Evolutionary conservation across 257 asterid species (phyloP).

Genomic region (Solanum corneliomulleri): DNA sequence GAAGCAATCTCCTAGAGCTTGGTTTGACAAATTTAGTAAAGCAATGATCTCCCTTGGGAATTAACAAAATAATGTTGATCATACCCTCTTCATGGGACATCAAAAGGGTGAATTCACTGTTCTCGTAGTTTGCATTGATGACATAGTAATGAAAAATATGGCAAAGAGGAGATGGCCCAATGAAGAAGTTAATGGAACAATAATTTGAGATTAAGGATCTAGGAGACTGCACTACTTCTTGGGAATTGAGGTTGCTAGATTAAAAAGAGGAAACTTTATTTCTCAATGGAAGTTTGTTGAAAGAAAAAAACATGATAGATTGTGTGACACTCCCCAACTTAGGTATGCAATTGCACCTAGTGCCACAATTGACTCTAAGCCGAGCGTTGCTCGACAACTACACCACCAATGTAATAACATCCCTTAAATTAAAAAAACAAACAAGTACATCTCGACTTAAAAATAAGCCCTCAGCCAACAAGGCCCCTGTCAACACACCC

Average conservation of each 20-base stretch:
- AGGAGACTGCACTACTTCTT: neutral
- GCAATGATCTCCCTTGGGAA: neutral
- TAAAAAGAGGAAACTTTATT: neutral
- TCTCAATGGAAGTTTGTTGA: neutral
- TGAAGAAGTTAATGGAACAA: neutral
- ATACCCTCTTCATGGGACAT: neutral
- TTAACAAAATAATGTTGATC: neutral
- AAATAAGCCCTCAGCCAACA: neutral
- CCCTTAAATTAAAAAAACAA: neutral
- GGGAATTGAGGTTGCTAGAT: neutral
- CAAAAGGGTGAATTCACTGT: neutral
- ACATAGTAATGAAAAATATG: neutral
- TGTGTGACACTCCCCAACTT: neutral
- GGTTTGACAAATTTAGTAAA: neutral
- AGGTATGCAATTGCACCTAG: neutral
- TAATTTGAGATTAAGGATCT: neutral
- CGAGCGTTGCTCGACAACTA: neutral
- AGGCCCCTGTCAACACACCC: neutral
- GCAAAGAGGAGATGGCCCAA: neutral
- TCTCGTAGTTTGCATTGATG: neutral
- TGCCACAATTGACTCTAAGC: neutral
- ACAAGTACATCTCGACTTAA: neutral
- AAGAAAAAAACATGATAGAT: neutral
- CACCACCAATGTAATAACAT: neutral
- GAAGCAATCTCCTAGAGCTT: neutral